Evolutionary conservation across 2,329 filamentous ascomycete species (phyloP).

Genomic region (Ustulina deusta): DNA sequence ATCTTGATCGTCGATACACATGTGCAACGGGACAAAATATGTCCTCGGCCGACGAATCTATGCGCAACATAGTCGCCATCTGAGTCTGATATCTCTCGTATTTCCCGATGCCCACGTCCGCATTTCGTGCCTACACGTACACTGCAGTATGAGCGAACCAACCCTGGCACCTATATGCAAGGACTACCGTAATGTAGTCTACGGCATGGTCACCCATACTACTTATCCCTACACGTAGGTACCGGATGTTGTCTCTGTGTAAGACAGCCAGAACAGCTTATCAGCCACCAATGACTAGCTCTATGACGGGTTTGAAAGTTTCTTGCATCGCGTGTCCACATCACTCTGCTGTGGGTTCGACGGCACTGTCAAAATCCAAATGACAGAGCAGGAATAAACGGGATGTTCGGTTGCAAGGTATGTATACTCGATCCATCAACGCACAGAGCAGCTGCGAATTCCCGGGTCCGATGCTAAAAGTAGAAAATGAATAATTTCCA

Average conservation of each 20-base stretch:
- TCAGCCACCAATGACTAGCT: constrained; percentile 20
- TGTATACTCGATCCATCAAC: constrained; percentile 1
- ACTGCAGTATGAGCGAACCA: constrained; percentile 11
- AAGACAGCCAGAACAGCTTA: constrained; percentile 7
- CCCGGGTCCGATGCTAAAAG: constrained; percentile 35
- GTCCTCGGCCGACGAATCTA: constrained; percentile 19
- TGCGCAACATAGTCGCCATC: constrained; percentile 20
- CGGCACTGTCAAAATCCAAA: background rate
- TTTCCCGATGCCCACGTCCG: background rate
- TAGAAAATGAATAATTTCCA: constrained; percentile 41
- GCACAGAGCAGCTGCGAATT: constrained; percentile 22
- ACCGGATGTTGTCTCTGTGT: constrained; percentile 1
- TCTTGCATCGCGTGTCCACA: constrained; percentile 16
- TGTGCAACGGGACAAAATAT: constrained; percentile 20
- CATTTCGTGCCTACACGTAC: background rate
- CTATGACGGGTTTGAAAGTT: constrained; percentile 9
- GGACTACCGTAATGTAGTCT: no score
- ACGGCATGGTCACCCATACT: background rate
- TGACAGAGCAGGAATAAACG: constrained; percentile 3
- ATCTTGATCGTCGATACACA: constrained; percentile 21
- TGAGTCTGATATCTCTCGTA: constrained; percentile 27
- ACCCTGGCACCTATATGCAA: constrained; percentile 5
- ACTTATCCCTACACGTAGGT: background rate
- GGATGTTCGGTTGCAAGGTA: background rate
- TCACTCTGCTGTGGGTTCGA: background rate